Base-by-base conservation (phyloP, 169 alveolate species). In the Babesia caballi region DNA sequence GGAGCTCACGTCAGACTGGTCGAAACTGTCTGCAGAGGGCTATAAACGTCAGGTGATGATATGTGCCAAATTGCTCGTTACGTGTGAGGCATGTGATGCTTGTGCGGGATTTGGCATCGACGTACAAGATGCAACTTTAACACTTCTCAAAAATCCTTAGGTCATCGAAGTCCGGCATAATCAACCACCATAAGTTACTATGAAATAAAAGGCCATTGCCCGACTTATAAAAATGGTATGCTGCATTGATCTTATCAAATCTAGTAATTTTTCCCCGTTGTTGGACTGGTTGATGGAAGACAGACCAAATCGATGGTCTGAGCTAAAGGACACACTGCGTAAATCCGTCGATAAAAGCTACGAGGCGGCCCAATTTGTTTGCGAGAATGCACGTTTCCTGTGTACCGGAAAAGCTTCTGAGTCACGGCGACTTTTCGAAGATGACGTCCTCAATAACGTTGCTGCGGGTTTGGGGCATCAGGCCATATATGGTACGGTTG, bases 391-490 rank as follows among this genome's bases (percentile, higher is more conserved):
- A 14, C 35, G 60, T 27, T 66, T 78, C 28, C 5, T 78, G 53
- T 63, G 46, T 2, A 57, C 59, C 6, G 87, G 87, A 44, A 58
- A 21, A 17, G 30, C 66, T 17, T n/a, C 30, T 17, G 60, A 30
- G 60, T 8, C 21, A 4, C 28, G 40, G n/a, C 36, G 35, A 0
- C 33, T 68, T n/a, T 78, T 66, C 49, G 65, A 42, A 14, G 82
- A 68, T 47, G 83, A 67, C 35, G 23, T 35, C 28, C 41, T 78
- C 58, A 59, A 66, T 35, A 23, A 1, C 44, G 59, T 78, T 19
- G 87, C 83, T n/a, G 21, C 87, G 6, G 61, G 81, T 2, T 36
- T 78, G 68, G 87, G 87, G 19, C 21, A 46, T 1, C 38, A 40
- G 12, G 30, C 82, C 23, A n/a, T 66, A 15, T 47, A 68, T 35